These are phyloP conservation scores for Cercospora brassicicola DNA, from an alignment of 2,329 filamentous ascomycete genomes.

Conservation along the genomic window DNA sequence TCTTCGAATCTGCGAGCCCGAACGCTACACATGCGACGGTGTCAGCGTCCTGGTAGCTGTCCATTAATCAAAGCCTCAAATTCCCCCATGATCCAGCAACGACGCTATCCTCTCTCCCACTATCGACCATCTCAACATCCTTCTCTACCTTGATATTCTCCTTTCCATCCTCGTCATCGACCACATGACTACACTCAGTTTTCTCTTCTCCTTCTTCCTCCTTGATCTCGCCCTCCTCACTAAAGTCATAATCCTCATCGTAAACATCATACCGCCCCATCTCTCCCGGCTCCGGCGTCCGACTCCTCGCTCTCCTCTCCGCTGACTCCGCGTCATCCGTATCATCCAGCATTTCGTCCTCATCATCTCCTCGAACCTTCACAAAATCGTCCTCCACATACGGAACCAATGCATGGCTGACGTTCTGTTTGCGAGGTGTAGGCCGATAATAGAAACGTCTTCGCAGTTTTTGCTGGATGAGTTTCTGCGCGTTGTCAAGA, in stretches of 20 bases:
- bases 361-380: neutral
- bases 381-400: constrained; percentile 6
- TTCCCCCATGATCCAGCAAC: constrained; percentile 1
- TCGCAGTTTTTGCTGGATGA: constrained; percentile 9
- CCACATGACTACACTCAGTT: neutral
- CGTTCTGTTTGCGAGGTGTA: constrained; percentile 7
- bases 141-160: neutral
- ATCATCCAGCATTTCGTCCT: constrained; percentile 24
- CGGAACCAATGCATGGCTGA: neutral
- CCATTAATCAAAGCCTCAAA: neutral
- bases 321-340: neutral
- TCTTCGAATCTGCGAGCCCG: neutral
- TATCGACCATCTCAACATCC: neutral
- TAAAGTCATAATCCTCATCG: constrained; percentile 3
- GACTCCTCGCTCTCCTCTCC: constrained; percentile 4
- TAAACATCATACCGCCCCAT: neutral
- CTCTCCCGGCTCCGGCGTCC: constrained; percentile 16
- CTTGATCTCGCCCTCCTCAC: constrained; percentile 4
- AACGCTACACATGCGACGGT: neutral
- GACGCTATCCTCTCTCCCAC: constrained; percentile 5
- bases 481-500: constrained; percentile 15
- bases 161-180: neutral
- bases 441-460: constrained; percentile 17
- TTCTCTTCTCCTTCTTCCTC: neutral
- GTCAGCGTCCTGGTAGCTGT: neutral